These are phyloP conservation scores for Primulina huaijiensis DNA, from an alignment of 257 asterid species.

Conservation along the genomic window DNA sequence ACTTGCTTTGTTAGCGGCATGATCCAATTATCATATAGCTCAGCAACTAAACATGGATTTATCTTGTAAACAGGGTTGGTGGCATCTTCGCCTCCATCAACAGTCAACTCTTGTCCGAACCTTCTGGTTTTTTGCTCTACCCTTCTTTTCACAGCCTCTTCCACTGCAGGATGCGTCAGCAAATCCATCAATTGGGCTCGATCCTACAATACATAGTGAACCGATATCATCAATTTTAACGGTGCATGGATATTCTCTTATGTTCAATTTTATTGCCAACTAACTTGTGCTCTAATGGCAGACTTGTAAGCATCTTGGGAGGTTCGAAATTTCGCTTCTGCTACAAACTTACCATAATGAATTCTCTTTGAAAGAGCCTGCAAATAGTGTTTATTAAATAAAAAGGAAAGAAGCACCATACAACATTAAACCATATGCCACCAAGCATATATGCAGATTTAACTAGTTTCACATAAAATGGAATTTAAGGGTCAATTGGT, in stretches of 20 bases:
- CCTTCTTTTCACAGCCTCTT: constrained; percentile 56
- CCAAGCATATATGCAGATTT: no score
- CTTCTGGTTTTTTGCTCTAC: constrained; percentile 79
- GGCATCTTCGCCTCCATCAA: constrained; percentile 28
- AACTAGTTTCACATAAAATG: no score
- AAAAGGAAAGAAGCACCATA: neutral
- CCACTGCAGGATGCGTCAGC: constrained; percentile 74
- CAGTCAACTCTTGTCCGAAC: constrained; percentile 66
- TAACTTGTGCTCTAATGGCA: constrained; percentile 41
- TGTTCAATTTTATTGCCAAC: constrained; percentile 5
- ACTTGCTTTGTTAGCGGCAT: constrained; percentile 97
- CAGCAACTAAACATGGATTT: constrained; percentile 68
- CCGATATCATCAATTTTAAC: neutral
- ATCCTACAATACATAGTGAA: constrained; percentile 46
- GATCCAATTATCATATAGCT: constrained; percentile 75
- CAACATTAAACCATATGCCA: no score
- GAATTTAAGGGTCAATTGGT: no score
- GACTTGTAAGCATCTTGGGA: neutral
- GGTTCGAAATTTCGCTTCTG: neutral
- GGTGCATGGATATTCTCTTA: neutral
- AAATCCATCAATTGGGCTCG: constrained; percentile 49
- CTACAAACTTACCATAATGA: neutral
- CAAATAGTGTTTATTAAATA: neutral
- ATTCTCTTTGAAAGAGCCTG: neutral
- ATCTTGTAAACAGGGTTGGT: constrained; percentile 59